Conservation (phyloP, 2,329 filamentous ascomycete species). For the Bipolaris bicolor region DNA sequence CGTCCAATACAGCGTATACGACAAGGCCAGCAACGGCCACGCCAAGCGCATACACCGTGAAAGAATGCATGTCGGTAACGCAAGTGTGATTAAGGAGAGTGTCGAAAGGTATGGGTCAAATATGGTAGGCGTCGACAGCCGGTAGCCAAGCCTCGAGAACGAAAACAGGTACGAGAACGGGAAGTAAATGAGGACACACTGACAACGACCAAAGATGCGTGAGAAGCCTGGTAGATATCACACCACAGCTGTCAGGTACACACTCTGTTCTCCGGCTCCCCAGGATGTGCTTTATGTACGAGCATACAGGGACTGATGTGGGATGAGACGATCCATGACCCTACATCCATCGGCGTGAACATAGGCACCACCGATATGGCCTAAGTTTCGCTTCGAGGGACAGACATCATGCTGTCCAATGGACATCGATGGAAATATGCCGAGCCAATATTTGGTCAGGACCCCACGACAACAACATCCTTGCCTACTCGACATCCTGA, state of each 20-base stretch:
- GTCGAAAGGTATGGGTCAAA: constrained; percentile 1
- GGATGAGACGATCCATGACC: constrained; percentile 11
- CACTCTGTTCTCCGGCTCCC: constrained; percentile 30
- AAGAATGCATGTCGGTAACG: constrained; percentile 47
- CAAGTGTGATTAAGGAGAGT: not conserved
- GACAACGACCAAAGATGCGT: constrained; percentile 7
- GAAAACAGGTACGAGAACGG: constrained; percentile 1
- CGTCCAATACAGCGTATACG: constrained; percentile 43
- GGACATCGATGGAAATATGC: constrained; percentile 5
- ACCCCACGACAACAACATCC: constrained; percentile 9
- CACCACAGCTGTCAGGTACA: constrained; percentile 8
- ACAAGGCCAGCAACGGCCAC: constrained; percentile 49
- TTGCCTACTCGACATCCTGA: constrained; percentile 12
- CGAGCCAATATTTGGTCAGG: constrained; percentile 7
- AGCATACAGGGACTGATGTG: constrained; percentile 10
- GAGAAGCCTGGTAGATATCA: constrained; percentile 26
- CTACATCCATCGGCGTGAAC: constrained; percentile 9
- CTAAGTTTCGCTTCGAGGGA: constrained; percentile 9
- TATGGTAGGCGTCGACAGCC: constrained; percentile 1
- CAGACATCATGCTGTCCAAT: constrained; percentile 13
- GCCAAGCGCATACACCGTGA: constrained; percentile 47
- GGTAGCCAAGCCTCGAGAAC: not conserved
- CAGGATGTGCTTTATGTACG: constrained; percentile 21
- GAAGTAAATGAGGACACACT: constrained; percentile 6
- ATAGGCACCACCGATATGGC: constrained; percentile 10